Conservation (phyloP, 2,329 filamentous ascomycete species). For the Colletotrichum kahawae region DNA sequence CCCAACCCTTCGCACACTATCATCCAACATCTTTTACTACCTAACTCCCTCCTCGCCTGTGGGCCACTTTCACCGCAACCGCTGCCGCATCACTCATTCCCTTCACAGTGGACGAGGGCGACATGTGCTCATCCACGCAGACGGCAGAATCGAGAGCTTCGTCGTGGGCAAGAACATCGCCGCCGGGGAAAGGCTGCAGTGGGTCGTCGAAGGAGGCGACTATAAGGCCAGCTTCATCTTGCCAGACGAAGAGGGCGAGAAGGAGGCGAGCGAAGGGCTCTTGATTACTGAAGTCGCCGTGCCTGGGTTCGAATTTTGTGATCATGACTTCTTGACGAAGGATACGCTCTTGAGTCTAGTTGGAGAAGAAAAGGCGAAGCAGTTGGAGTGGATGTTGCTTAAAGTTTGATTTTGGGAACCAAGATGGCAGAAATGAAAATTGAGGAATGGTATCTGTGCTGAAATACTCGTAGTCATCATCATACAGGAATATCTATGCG, state of each 20-base stretch:
- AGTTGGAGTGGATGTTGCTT: conserved; percentile 52
- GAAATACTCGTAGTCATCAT: not conserved
- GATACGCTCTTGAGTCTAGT: conserved; percentile 58
- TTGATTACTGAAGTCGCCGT: conserved; percentile 73
- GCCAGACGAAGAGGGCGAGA: conserved; percentile 40
- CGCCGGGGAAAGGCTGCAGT: conserved; percentile 66
- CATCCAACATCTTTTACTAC: conserved; percentile 41
- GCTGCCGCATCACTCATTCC: conserved; percentile 67
- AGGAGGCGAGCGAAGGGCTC: conserved; percentile 50
- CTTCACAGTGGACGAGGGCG: conserved; percentile 66
- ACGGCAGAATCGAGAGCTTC: conserved; percentile 65
- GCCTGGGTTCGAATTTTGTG: conserved; percentile 70
- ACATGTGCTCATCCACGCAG: conserved; percentile 68
- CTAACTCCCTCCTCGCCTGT: conserved; percentile 60
- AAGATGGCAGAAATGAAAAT: not conserved
- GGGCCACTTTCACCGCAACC: conserved; percentile 69
- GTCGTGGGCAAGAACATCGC: conserved; percentile 64
- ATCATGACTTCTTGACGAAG: conserved; percentile 68
- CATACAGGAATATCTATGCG: not conserved
- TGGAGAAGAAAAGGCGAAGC: conserved; percentile 49
- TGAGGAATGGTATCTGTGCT: not conserved
- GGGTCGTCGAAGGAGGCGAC: conserved; percentile 72
- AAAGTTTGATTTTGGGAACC: not conserved
- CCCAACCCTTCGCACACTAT: not conserved
- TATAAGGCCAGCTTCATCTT: conserved; percentile 70